Conservation (phyloP, 257 asterid genomes). For the Capsicum rhomboideum region DNA sequence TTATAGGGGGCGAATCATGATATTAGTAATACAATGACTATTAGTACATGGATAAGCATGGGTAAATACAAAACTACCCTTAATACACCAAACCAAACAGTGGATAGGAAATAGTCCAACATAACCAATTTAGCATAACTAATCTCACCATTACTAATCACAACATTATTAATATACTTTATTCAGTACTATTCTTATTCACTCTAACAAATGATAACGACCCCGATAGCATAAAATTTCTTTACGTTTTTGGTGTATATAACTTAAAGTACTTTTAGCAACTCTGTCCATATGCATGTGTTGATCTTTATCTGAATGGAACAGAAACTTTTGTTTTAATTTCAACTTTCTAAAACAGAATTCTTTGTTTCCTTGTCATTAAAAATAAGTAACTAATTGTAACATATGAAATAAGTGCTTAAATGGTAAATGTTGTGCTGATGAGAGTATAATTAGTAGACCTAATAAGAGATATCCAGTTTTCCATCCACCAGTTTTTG, state of each 20-base stretch:
- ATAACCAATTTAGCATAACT: too few relatives aligned
- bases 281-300: not conserved
- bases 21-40: too few relatives aligned
- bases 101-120: too few relatives aligned
- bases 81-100: too few relatives aligned
- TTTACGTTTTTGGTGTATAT: not conserved
- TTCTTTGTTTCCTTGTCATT: not conserved
- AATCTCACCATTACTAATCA: too few relatives aligned
- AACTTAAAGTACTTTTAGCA: not conserved
- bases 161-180: too few relatives aligned
- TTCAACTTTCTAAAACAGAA: not conserved
- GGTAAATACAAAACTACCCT: too few relatives aligned
- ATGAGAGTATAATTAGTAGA: constrained; percentile 2
- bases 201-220: too few relatives aligned
- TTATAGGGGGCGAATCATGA: too few relatives aligned
- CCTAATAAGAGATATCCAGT: constrained; percentile 62
- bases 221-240: not conserved
- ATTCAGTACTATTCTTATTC: too few relatives aligned
- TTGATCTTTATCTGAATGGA: not conserved
- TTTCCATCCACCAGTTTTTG: constrained; percentile 78
- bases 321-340: not conserved
- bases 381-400: not conserved
- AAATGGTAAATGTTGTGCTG: not conserved
- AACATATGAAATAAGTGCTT: not conserved
- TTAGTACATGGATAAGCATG: too few relatives aligned